These are phyloP conservation scores for Penicillium crystallinum DNA, from an alignment of 495 filamentous ascomycete species.

Conservation along the genomic window DNA sequence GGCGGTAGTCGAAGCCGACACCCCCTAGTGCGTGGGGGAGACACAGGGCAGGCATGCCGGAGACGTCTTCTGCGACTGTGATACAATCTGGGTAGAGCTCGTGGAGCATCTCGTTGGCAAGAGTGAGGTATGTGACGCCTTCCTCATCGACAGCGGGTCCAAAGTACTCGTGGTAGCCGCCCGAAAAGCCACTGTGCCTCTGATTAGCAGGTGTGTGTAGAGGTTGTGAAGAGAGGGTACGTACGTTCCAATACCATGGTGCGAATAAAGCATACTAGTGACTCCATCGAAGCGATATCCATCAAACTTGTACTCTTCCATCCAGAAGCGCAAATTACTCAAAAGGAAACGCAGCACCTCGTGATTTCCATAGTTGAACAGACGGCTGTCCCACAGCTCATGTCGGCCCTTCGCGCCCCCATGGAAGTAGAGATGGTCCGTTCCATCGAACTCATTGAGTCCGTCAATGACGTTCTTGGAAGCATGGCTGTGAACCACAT, in stretches of 20 bases:
- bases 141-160: slow-evolving; percentile 90
- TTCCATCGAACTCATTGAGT: slow-evolving; percentile 89
- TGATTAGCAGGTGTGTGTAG: background rate
- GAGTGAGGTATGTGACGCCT: slow-evolving; percentile 89
- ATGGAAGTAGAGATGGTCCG: slow-evolving; percentile 94
- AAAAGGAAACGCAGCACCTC: slow-evolving; percentile 92
- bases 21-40: slow-evolving; percentile 79
- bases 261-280: slow-evolving; percentile 93
- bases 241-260: slow-evolving; percentile 97
- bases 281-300: slow-evolving; percentile 98
- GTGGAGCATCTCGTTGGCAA: slow-evolving; percentile 96
- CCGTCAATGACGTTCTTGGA: slow-evolving; percentile 96
- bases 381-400: slow-evolving; percentile 88
- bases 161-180: slow-evolving; percentile 98
- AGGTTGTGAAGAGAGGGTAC: slow-evolving; percentile 31
- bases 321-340: slow-evolving; percentile 96
- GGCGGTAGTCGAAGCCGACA: slow-evolving; percentile 93
- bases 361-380: slow-evolving; percentile 96
- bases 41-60: slow-evolving; percentile 95
- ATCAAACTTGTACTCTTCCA: slow-evolving; percentile 96
- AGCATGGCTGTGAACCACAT: slow-evolving; percentile 96
- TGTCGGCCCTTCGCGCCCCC: slow-evolving; percentile 76
- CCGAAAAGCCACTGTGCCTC: slow-evolving; percentile 76
- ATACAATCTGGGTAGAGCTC: slow-evolving; percentile 76
- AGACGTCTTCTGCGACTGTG: slow-evolving; percentile 95